Conservation (phyloP, 106 monocot genomes). For the Dioscorea zingiberensis region DNA sequence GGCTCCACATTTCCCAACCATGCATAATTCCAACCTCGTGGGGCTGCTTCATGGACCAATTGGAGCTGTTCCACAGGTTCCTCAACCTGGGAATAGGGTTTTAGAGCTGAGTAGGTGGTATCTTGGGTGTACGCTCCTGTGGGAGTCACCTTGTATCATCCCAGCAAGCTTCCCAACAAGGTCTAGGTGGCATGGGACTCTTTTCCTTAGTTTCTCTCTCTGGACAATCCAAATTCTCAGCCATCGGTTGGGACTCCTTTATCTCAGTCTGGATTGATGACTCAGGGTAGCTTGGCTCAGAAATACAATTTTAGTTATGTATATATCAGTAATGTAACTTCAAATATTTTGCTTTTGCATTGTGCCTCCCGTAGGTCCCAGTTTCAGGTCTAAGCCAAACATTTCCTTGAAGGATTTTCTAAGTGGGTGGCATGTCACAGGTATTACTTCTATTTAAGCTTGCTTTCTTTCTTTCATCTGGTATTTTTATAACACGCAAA, state of each 20-base stretch:
- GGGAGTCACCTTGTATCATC: constrained; percentile 86
- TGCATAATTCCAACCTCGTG: constrained; percentile 96
- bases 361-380: constrained; percentile 56
- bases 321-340: background rate
- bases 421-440: constrained; percentile 98
- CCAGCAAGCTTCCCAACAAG: constrained; percentile 74
- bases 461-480: background rate
- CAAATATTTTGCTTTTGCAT: background rate
- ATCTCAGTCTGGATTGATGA: constrained; percentile 82
- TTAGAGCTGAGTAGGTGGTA: constrained; percentile 60
- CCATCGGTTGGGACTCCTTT: constrained; percentile 76
- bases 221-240: constrained; percentile 76
- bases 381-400: constrained; percentile 90
- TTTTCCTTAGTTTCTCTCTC: constrained; percentile 65
- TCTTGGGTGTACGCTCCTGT: constrained; percentile 81
- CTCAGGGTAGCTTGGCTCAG: constrained; percentile 61
- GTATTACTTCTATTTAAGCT: constrained; percentile 26
- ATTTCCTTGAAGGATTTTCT: constrained; percentile 92
- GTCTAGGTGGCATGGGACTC: constrained; percentile 40
- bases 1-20: constrained; percentile 85
- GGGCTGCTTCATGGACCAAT: constrained; percentile 86
- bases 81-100: constrained; percentile 62
- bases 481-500: background rate
- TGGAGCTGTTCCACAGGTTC: constrained; percentile 71
- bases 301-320: background rate